Percentiles rank a stretch among this genome's conserved stretches.
These are phyloP conservation scores for Cinnamomum micranthum DNA, from an alignment of 164 flowering plant species.

Conservation along the genomic window DNA sequence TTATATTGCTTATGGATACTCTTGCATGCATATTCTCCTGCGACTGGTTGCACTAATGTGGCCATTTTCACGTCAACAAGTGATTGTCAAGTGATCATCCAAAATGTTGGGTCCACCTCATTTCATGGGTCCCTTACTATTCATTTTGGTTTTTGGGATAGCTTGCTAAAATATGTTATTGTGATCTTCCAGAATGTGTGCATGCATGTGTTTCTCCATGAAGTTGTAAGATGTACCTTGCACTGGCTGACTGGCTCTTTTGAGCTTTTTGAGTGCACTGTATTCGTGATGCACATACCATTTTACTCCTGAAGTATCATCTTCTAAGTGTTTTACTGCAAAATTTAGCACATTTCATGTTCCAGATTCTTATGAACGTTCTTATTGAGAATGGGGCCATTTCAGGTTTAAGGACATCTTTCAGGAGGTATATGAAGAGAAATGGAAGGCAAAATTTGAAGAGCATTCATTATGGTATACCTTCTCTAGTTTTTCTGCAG, in stretches of 20 bases:
- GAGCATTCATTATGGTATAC: constrained; percentile 77
- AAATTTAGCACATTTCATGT: not conserved
- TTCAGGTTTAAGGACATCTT: constrained; percentile 96
- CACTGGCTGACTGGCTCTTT: too few species aligned
- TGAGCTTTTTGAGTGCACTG: too few species aligned
- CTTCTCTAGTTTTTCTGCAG: not conserved
- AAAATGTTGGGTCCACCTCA: not conserved
- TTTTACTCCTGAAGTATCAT: too few species aligned
- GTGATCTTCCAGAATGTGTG: too few species aligned
- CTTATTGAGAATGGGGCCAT: constrained; percentile 1
- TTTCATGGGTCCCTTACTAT: not conserved
- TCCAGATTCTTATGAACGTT: not conserved
- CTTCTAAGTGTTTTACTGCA: too few species aligned
- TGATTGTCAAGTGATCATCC: not conserved
- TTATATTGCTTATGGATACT: not conserved
- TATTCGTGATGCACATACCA: too few species aligned
- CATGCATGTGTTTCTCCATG: too few species aligned
- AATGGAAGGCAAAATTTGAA: constrained; percentile 88
- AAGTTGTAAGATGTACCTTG: too few species aligned
- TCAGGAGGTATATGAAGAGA: constrained; percentile 88
- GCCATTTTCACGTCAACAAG: not conserved
- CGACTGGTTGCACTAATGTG: not conserved
- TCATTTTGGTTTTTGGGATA: too few species aligned
- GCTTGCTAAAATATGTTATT: too few species aligned
- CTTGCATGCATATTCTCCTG: not conserved